A percentile compares a stretch with the other conserved stretches of the same genome.
Evolutionary conservation across 2,329 filamentous ascomycete species (phyloP).

Genomic region (Elsinoe fawcettii): DNA sequence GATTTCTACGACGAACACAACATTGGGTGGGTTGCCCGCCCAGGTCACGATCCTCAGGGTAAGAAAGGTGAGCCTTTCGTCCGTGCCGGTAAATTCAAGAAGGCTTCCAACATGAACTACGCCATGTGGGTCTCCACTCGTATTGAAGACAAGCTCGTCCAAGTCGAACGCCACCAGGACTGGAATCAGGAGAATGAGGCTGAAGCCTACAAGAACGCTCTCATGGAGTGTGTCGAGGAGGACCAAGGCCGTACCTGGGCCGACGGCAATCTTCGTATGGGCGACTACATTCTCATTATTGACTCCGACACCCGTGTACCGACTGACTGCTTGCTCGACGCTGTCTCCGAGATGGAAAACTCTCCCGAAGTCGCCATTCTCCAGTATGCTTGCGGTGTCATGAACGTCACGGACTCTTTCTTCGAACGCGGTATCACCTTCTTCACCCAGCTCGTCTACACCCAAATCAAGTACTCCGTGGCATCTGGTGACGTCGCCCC

Average conservation of each 20-base stretch:
- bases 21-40: constrained; percentile 44
- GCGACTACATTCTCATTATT: constrained; percentile 73
- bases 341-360: constrained; percentile 74
- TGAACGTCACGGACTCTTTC: constrained; percentile 68
- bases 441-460: constrained; percentile 61
- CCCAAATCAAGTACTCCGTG: constrained; percentile 68
- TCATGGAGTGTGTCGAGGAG: constrained; percentile 58
- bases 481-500: constrained; percentile 69
- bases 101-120: constrained; percentile 69
- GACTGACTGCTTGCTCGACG: constrained; percentile 67
- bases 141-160: constrained; percentile 60
- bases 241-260: constrained; percentile 66
- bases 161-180: constrained; percentile 48
- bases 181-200: constrained; percentile 66
- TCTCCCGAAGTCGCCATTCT: constrained; percentile 71
- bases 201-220: constrained; percentile 54
- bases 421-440: constrained; percentile 38
- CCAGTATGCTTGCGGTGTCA: constrained; percentile 69
- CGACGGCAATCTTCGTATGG: constrained; percentile 76
- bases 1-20: constrained; percentile 45
- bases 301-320: constrained; percentile 76
- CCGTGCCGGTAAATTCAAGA: constrained; percentile 61
- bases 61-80: constrained; percentile 45
- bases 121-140: constrained; percentile 54
- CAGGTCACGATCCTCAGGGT: constrained; percentile 45